Conservation (phyloP, 1,284 basidiomycete species). For the Cutaneotrichosporon mucoides region DNA sequence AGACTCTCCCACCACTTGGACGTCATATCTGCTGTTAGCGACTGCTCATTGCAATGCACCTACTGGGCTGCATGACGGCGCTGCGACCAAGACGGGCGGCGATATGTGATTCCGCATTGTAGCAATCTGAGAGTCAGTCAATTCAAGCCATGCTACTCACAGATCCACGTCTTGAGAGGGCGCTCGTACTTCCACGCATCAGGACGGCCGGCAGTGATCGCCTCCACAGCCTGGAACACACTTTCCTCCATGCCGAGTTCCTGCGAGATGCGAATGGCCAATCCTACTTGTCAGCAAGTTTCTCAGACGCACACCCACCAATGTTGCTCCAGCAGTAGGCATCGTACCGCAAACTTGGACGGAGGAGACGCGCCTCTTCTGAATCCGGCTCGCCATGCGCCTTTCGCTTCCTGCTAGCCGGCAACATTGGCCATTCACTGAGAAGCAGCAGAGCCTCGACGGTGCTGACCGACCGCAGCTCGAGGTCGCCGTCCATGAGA, state of each 20-base stretch:
- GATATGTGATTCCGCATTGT: slow-evolving; percentile 15
- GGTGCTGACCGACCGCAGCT: slow-evolving; percentile 3
- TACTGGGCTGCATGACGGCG: slow-evolving; percentile 11
- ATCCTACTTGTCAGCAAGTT: background rate
- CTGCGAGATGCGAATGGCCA: slow-evolving; percentile 15
- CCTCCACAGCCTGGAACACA: background rate
- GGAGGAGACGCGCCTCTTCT: slow-evolving; percentile 11
- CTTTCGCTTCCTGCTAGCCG: background rate
- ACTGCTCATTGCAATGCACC: background rate
- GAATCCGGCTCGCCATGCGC: background rate
- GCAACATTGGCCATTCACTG: slow-evolving; percentile 17
- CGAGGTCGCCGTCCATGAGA: slow-evolving; percentile 14
- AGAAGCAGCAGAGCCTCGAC: slow-evolving; percentile 17
- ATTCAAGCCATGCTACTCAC: background rate
- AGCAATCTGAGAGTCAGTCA: slow-evolving; percentile 7
- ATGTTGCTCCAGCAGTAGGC: slow-evolving; percentile 15
- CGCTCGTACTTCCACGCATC: slow-evolving; percentile 10
- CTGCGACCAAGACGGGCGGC: slow-evolving; percentile 15
- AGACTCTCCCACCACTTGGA: slow-evolving; percentile 18
- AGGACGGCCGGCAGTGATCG: no score
- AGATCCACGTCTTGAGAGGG: slow-evolving; percentile 16
- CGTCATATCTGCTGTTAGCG: slow-evolving; percentile 9
- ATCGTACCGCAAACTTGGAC: slow-evolving; percentile 13
- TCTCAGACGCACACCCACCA: background rate
- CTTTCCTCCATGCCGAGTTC: slow-evolving; percentile 18